These are phyloP conservation scores for Moesziomyces aphidis DNA, from an alignment of 1,284 basidiomycete species.

Conservation along the genomic window DNA sequence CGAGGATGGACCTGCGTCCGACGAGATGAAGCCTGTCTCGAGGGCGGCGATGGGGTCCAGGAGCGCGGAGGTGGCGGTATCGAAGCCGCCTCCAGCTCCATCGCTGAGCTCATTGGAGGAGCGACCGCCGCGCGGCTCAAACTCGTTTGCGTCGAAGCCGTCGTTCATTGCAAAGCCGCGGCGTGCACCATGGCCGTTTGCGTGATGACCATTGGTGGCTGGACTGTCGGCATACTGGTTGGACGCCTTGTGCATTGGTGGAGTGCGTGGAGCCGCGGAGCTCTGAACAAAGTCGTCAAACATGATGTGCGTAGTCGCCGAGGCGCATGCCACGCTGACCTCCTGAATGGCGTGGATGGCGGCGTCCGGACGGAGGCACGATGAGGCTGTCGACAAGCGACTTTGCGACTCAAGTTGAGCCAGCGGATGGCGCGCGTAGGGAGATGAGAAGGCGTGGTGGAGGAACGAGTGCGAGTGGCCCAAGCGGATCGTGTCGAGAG, in stretches of 20 bases:
- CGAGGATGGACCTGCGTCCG: slow-evolving; percentile 36
- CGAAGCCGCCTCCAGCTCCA: slow-evolving; percentile 10
- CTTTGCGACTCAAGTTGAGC: not conserved
- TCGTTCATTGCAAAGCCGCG: slow-evolving; percentile 25
- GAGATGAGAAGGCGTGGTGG: not conserved
- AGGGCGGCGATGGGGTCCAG: slow-evolving; percentile 49
- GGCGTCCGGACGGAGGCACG: not conserved
- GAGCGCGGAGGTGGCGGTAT: slow-evolving; percentile 1
- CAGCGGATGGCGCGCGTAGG: not conserved
- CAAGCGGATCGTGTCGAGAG: not conserved
- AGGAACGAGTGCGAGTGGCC: not conserved
- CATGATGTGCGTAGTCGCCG: slow-evolving; percentile 9
- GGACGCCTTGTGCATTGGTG: slow-evolving; percentile 6
- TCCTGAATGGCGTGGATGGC: not conserved
- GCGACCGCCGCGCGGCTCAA: not conserved
- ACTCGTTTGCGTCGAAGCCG: slow-evolving; percentile 25
- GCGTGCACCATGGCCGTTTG: slow-evolving; percentile 1
- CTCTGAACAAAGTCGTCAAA: slow-evolving; percentile 54
- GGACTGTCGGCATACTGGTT: slow-evolving; percentile 1
- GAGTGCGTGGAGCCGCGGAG: slow-evolving; percentile 29
- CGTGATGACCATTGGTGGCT: slow-evolving; percentile 4
- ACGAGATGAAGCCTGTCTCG: slow-evolving; percentile 63
- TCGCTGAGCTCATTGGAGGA: not conserved
- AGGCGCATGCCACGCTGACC: not conserved
- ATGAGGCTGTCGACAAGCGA: not conserved